These are phyloP conservation scores for Rhazya stricta DNA, from an alignment of 257 asterid species.

Conservation along the genomic window DNA sequence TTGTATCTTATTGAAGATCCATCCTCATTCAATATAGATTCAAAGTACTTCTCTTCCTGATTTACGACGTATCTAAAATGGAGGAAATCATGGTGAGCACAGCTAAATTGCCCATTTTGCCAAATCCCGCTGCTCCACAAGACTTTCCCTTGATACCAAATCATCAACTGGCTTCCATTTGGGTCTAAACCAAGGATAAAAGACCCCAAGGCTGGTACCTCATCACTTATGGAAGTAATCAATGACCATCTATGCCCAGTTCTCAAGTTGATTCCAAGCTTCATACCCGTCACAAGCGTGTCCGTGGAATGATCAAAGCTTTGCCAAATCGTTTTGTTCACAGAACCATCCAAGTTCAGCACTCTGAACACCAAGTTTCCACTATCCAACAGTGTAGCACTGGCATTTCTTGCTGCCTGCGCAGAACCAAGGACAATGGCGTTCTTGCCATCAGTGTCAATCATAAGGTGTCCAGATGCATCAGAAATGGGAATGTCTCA, in stretches of 20 bases:
- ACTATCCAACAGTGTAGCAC: conserved; percentile 19
- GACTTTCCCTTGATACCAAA: not conserved
- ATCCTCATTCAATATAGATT: not conserved
- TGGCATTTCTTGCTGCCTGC: conserved; percentile 15
- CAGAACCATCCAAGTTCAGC: not conserved
- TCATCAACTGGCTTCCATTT: not conserved
- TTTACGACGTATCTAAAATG: not conserved
- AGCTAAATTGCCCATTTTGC: not conserved
- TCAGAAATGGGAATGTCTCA: conserved; percentile 22
- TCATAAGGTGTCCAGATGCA: conserved; percentile 20
- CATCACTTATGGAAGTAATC: not conserved
- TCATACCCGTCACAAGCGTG: conserved; percentile 1
- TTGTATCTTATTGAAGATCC: not conserved
- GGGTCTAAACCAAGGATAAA: not conserved
- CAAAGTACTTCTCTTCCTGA: not conserved
- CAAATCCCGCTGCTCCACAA: conserved; percentile 7
- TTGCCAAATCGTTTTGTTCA: conserved; percentile 5
- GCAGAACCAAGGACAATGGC: conserved; percentile 5
- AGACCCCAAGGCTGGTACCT: not conserved
- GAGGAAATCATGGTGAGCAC: not conserved
- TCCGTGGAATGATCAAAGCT: conserved; percentile 14
- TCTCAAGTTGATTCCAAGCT: not conserved
- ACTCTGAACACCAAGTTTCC: conserved; percentile 24
- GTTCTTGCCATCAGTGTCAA: conserved; percentile 16
- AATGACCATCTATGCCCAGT: not conserved